phyloP scores from a whole-genome alignment of 768 basidiomycete genomes.

The Suillus discolor region DNA sequence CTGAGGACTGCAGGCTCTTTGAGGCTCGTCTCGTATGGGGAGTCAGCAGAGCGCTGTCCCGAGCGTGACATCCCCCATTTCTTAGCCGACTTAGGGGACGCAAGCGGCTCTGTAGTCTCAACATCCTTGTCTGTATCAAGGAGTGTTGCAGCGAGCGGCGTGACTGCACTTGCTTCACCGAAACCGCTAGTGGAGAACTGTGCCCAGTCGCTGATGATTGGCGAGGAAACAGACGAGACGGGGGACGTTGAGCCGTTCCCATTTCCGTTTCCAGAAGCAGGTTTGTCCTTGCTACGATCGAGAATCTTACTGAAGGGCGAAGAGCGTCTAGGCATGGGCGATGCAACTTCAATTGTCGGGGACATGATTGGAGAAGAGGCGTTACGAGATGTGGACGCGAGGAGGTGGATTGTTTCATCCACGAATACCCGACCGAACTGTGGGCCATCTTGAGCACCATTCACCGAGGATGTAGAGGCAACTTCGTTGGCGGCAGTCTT shows the following conservation, averaged over 20 bases:
- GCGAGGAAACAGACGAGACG: constrained; percentile 28
- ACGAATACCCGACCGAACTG: constrained; percentile 58
- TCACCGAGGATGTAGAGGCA: constrained; percentile 17
- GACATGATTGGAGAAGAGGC: constrained; percentile 29
- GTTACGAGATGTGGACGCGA: constrained; percentile 53
- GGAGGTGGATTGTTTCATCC: constrained; percentile 63
- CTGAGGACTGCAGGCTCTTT: constrained; percentile 27
- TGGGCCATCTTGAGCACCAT: constrained; percentile 36
- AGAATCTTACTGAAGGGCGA: constrained; percentile 33
- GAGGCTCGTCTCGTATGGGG: constrained; percentile 10
- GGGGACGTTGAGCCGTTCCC: constrained; percentile 29
- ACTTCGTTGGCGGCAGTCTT: constrained; percentile 42
- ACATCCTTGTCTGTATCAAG: constrained; percentile 62
- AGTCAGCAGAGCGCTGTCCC: constrained; percentile 26
- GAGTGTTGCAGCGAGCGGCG: constrained; percentile 55
- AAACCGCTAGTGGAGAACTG: constrained; percentile 73
- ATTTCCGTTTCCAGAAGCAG: constrained; percentile 15
- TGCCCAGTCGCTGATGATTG: constrained; percentile 55
- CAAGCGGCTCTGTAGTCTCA: constrained; percentile 50
- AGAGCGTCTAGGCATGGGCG: constrained; percentile 42
- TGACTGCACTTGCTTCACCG: constrained; percentile 37
- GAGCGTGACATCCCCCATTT: constrained; percentile 31
- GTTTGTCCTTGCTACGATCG: constrained; percentile 15
- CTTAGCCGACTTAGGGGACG: constrained; percentile 38
- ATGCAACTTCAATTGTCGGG: constrained; percentile 25